phyloP scores from a whole-genome alignment of 2,329 filamentous ascomycete genomes.

The Alternaria ethzedia region DNA sequence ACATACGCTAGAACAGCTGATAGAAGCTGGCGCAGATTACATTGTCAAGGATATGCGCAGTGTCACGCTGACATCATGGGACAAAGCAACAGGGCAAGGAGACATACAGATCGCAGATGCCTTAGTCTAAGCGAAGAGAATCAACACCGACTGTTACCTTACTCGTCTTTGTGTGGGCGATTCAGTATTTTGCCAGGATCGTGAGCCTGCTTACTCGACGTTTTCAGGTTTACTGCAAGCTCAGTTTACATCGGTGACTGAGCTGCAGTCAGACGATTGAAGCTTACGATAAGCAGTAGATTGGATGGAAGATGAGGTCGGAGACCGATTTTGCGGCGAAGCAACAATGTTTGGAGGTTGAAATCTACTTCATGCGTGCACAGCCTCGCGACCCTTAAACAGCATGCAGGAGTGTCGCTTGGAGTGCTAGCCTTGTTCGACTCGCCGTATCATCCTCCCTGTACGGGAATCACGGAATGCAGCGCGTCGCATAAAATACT shows the following conservation, averaged over 20 bases:
- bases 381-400: conserved; percentile 24
- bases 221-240: not conserved
- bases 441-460: conserved; percentile 1
- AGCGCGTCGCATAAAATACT: conserved; percentile 43
- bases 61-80: conserved; percentile 66
- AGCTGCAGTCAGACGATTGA: conserved; percentile 22
- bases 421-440: conserved; percentile 9
- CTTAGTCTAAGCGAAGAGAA: conserved; percentile 45
- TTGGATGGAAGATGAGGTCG: conserved; percentile 25
- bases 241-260: conserved; percentile 12
- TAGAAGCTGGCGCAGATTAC: conserved; percentile 83
- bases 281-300: conserved; percentile 16
- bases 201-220: conserved; percentile 6
- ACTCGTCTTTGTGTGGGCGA: not conserved
- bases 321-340: conserved; percentile 20
- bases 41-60: conserved; percentile 80
- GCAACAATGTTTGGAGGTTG: conserved; percentile 19
- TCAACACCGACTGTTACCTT: conserved; percentile 6
- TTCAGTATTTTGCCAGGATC: conserved; percentile 1
- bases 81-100: conserved; percentile 63
- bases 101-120: conserved; percentile 72
- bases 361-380: conserved; percentile 19
- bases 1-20: conserved; percentile 75
- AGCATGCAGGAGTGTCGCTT: conserved; percentile 5
- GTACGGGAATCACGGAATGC: conserved; percentile 22